Evolutionary conservation across 1,284 basidiomycete genomes (phyloP).

Genomic region (Uromyces viciae-fabae): DNA sequence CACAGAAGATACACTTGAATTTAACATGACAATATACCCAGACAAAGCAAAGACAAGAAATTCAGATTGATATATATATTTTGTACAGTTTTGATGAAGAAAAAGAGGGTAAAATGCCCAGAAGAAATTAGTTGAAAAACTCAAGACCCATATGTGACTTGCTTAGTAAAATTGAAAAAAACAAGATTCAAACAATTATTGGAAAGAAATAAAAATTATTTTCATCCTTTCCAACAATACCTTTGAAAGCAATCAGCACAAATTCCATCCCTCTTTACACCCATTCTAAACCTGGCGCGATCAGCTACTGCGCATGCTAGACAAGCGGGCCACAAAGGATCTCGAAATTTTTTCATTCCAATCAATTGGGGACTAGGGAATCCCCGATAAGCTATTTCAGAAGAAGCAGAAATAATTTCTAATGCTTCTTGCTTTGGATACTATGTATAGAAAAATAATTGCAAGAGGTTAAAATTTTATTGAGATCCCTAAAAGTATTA

Average conservation of each 20-base stretch:
- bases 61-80: too few relatives aligned
- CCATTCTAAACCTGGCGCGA: slow-evolving; percentile 6
- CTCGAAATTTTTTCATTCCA: not conserved
- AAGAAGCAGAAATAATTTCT: slow-evolving; percentile 15
- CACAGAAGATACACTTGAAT: too few relatives aligned
- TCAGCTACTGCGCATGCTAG: slow-evolving; percentile 39
- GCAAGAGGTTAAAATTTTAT: not conserved
- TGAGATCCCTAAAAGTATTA: not conserved
- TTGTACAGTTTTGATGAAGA: too few relatives aligned
- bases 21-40: too few relatives aligned
- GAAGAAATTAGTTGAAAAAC: too few relatives aligned
- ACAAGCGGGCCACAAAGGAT: slow-evolving; percentile 38
- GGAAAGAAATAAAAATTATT: not conserved
- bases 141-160: too few relatives aligned
- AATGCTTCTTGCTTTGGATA: not conserved
- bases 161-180: not conserved
- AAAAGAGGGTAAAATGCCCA: too few relatives aligned
- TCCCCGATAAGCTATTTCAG: slow-evolving; percentile 32
- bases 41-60: too few relatives aligned
- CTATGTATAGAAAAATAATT: not conserved
- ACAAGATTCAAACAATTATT: not conserved
- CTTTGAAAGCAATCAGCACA: slow-evolving; percentile 30
- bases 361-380: slow-evolving; percentile 4
- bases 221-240: slow-evolving; percentile 40
- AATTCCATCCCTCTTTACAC: slow-evolving; percentile 11